phyloP scores from a whole-genome alignment of 148 eudicot species.

The Simmondsia chinensis region DNA sequence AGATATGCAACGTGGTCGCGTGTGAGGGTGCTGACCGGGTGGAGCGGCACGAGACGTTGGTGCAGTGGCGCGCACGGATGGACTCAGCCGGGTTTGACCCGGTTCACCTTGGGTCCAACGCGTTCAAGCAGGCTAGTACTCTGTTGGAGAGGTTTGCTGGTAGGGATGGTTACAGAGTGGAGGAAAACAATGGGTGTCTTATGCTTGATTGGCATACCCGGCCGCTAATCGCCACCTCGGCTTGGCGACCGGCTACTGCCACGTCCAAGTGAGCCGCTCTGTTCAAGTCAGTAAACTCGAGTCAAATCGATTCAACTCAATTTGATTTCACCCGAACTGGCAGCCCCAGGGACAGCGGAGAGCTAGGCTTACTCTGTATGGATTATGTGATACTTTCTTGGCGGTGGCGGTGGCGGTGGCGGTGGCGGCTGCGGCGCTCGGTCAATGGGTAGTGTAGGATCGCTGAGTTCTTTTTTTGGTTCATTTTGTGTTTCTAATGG shows the following conservation, averaged over 20 bases:
- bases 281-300: no score
- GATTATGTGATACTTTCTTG: no score
- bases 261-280: no score
- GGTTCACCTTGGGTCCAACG: conserved; percentile 80
- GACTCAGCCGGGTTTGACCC: conserved; percentile 49
- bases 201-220: conserved; percentile 88
- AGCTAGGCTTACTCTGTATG: no score
- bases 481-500: no score
- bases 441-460: no score
- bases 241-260: conserved; percentile 69
- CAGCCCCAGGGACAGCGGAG: no score
- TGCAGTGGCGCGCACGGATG: conserved; percentile 64
- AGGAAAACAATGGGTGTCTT: conserved; percentile 71
- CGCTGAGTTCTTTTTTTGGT: no score
- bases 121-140: conserved; percentile 80
- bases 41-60: conserved; percentile 77
- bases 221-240: conserved; percentile 93
- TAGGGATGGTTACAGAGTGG: conserved; percentile 85
- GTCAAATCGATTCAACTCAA: no score
- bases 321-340: no score
- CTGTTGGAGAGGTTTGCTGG: conserved; percentile 54
- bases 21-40: conserved; percentile 76
- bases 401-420: no score
- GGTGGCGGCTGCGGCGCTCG: no score
- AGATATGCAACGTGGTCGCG: conserved; percentile 89